Evolutionary conservation across 192 early-diverging fungal genomes (phyloP).

Genomic region (Mortierella hygrophila): DNA sequence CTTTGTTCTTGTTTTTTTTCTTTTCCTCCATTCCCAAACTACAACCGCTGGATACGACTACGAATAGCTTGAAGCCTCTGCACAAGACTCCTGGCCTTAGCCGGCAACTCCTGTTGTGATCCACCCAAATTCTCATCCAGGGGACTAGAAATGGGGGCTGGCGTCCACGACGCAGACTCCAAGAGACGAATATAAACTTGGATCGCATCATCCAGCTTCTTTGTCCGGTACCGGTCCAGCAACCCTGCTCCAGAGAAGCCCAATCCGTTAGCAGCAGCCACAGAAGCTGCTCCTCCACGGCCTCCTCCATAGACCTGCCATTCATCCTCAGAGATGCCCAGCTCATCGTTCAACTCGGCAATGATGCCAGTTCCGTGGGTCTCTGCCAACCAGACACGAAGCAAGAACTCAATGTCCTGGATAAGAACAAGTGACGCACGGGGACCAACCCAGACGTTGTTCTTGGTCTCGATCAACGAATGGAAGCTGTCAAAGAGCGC

Average conservation of each 20-base stretch:
- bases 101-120: constrained; percentile 10
- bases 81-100: constrained; percentile 33
- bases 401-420: constrained; percentile 50
- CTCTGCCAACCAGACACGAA: constrained; percentile 44
- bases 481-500: constrained; percentile 54
- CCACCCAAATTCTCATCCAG: constrained; percentile 52
- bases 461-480: constrained; percentile 44
- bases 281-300: neutral
- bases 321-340: constrained; percentile 35
- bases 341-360: constrained; percentile 36
- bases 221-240: constrained; percentile 39
- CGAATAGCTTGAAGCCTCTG: constrained; percentile 40
- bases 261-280: neutral
- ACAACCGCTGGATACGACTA: constrained; percentile 19
- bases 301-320: constrained; percentile 16
- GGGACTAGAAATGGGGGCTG: constrained; percentile 23
- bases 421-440: constrained; percentile 43
- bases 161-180: constrained; percentile 51
- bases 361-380: constrained; percentile 30
- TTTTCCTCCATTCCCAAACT: neutral
- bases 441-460: constrained; percentile 47
- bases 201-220: constrained; percentile 37
- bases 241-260: constrained; percentile 25
- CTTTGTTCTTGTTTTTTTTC: neutral
- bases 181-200: constrained; percentile 43